Evolutionary conservation across 768 basidiomycete species (phyloP), one percentile per base, ranked within the genome.

Genomic region (Mycena alexandri): DNA sequence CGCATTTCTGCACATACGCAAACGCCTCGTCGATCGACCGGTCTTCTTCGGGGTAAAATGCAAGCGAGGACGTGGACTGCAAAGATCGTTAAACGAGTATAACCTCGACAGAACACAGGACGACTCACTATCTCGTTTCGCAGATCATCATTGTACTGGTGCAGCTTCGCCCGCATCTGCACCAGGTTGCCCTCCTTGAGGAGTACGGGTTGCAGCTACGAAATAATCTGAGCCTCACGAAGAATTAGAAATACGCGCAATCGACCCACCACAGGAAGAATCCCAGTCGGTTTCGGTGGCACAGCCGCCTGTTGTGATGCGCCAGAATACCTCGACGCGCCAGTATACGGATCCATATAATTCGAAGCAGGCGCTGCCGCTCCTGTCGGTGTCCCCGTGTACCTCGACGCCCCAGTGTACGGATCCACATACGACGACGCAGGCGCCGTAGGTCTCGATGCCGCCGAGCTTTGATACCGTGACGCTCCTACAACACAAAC

Each of bases 131-230:
- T 90, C 75, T 93, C 91, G 67, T 87, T 80, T 61, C 83, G 85
- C 42, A 95, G 79, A 21, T 79, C 85, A 48, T 91, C 88, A 71
- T 94, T 86, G 55, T 95, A 90, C 75, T 95, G 90, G 67, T 85
- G 84, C 21, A 95, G 73, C 78, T 96, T 96, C 22, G 84, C 83
- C 73, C 88, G 89, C 89, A 96, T 93, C 19, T 93, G 93, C 22
- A 83, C 73, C 29, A 96, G 85, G 76, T 86, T 88, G 3, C 90
- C 93, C 82, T 95, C 93, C 70, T 93, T 94, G 83, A 98, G 97
- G n/a, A 85, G 82, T 21, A 94, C 85, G 47, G 85, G 82, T 43
- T 85, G 87, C 47, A 84, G 81, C 93, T 94, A 71, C 36, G 38
- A 42, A 34, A 69, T 11, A 63, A 46, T 36, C 48, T 59, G 36